phyloP scores from a whole-genome alignment of 345 rosid species.

The Linum tenue region DNA sequence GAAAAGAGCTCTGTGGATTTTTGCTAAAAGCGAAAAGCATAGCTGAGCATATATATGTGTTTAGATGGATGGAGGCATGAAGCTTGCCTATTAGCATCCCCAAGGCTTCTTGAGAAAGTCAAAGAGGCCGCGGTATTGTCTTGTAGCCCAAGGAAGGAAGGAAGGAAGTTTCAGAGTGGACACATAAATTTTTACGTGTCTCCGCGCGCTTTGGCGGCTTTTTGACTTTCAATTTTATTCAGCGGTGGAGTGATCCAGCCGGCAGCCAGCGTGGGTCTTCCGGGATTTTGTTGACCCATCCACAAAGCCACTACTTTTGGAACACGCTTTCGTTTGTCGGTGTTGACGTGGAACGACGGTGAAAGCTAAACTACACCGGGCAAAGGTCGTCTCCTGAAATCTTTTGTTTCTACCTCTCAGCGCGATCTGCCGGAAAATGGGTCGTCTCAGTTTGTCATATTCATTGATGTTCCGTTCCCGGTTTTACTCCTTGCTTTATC shows the following conservation, averaged over 20 bases:
- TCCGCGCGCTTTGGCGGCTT: not conserved
- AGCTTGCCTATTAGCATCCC: too few species aligned
- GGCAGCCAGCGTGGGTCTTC: not conserved
- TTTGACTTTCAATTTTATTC: constrained; percentile 8
- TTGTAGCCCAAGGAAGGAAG: not conserved
- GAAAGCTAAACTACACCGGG: not conserved
- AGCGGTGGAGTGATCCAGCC: not conserved
- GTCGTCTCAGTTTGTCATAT: not conserved
- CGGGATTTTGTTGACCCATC: not conserved
- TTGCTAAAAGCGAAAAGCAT: not conserved
- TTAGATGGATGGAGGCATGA: not conserved
- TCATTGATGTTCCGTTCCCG: not conserved
- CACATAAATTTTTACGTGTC: constrained; percentile 3
- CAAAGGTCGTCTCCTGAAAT: not conserved
- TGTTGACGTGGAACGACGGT: constrained; percentile 16
- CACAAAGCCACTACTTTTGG: not conserved
- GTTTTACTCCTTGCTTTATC: not conserved
- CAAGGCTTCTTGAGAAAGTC: not conserved
- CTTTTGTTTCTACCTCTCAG: not conserved
- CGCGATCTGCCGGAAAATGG: not conserved
- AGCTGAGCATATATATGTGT: not conserved
- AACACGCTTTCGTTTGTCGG: constrained; percentile 18
- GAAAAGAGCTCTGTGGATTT: not conserved
- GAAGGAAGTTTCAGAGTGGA: constrained; percentile 13
- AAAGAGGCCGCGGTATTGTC: not conserved